Conservation (phyloP, 352 stramenopile species). For the Elongisporangium undulatum region DNA sequence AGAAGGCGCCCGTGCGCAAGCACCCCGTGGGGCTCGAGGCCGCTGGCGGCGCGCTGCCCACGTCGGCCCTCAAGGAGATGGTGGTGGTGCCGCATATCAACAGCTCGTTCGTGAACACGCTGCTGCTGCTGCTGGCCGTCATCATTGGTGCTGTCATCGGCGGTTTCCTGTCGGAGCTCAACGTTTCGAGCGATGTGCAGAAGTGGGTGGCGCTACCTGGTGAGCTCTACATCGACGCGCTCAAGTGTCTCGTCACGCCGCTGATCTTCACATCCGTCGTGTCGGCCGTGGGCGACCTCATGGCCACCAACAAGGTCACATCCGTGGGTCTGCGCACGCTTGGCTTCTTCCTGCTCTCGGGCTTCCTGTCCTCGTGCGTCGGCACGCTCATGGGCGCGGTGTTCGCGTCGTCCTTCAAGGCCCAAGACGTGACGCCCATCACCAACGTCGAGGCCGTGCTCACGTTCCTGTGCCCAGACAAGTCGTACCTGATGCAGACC, state of each 20-base stretch:
- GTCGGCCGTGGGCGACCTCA: slow-evolving; percentile 24
- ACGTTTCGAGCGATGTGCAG: slow-evolving; percentile 10
- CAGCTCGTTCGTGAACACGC: slow-evolving; percentile 11
- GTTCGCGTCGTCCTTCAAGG: slow-evolving; percentile 21
- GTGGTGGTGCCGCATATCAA: slow-evolving; percentile 9
- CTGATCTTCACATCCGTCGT: slow-evolving; percentile 37
- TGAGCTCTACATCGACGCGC: slow-evolving; percentile 31
- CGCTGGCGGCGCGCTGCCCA: slow-evolving; percentile 2
- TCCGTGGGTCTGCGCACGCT: slow-evolving; percentile 29
- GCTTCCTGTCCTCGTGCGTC: slow-evolving; percentile 22
- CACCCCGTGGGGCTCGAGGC: not conserved
- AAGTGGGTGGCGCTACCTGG: slow-evolving; percentile 30
- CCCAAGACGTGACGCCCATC: not conserved
- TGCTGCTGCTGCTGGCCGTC: slow-evolving; percentile 14
- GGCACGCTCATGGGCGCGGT: slow-evolving; percentile 23
- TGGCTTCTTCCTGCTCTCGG: slow-evolving; percentile 19
- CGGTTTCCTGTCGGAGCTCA: slow-evolving; percentile 16
- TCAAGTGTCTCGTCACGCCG: slow-evolving; percentile 43
- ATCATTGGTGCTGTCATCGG: slow-evolving; percentile 22
- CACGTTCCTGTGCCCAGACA: slow-evolving; percentile 21
- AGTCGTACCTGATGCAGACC: slow-evolving; percentile 14
- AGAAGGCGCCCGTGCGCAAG: slow-evolving; percentile 7
- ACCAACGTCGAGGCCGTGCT: slow-evolving; percentile 5
- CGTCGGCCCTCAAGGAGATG: slow-evolving; percentile 12
- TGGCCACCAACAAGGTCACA: slow-evolving; percentile 26